phyloP scores from a whole-genome alignment of 805 yeast genomes.

The Geotrichum ghanense region DNA sequence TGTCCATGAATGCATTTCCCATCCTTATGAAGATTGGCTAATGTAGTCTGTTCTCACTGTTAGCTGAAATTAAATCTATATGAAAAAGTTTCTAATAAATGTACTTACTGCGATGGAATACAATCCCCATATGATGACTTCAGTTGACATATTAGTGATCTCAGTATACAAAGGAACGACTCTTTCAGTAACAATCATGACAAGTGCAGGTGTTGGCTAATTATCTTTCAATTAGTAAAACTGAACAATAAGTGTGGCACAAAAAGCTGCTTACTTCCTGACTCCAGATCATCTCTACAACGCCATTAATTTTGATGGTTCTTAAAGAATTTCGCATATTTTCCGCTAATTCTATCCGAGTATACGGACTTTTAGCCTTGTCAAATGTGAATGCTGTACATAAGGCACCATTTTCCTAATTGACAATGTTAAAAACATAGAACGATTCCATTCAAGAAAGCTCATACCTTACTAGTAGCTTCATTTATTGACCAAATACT shows the following conservation, averaged over 20 bases:
- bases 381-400: slow-evolving; percentile 62
- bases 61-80: too few relatives aligned
- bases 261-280: slow-evolving; percentile 32
- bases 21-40: slow-evolving; percentile 47
- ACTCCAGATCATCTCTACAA: slow-evolving; percentile 50
- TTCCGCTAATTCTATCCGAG: slow-evolving; percentile 29
- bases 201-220: neutral
- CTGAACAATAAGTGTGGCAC: too few relatives aligned
- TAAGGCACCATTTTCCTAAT: slow-evolving; percentile 36
- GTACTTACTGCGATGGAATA: slow-evolving; percentile 24
- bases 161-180: slow-evolving; percentile 39
- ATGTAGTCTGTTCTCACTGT: too few relatives aligned
- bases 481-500: slow-evolving; percentile 54
- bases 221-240: neutral
- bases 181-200: slow-evolving; percentile 38
- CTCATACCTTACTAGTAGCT: slow-evolving; percentile 36
- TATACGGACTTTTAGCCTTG: slow-evolving; percentile 28
- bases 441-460: too few relatives aligned
- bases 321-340: slow-evolving; percentile 39
- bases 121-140: slow-evolving; percentile 42
- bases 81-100: slow-evolving; percentile 32
- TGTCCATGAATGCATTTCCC: slow-evolving; percentile 53
- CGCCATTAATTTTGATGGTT: slow-evolving; percentile 58
- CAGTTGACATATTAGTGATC: slow-evolving; percentile 18
- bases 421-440: slow-evolving; percentile 16